Evolutionary conservation across 2,329 filamentous ascomycete genomes (phyloP).

Genomic region (Didymella lethalis): DNA sequence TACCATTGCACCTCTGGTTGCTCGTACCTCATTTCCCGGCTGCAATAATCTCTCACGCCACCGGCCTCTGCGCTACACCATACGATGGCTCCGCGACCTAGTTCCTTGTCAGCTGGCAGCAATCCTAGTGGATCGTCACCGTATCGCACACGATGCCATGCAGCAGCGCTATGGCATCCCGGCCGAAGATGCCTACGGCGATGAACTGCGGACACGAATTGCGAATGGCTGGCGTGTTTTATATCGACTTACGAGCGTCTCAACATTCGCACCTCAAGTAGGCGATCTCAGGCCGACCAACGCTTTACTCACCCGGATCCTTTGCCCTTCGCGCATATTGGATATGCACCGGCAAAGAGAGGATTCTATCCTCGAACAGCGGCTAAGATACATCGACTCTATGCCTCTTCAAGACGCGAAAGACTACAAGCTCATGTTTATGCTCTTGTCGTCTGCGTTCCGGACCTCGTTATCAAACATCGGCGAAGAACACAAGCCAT

Average conservation of each 20-base stretch:
- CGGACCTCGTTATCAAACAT: constrained; percentile 36
- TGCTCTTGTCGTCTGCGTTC: constrained; percentile 40
- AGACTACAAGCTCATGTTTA: constrained; percentile 45
- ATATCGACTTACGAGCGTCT: constrained; percentile 35
- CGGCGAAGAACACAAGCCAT: constrained; percentile 35
- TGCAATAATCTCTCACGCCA: constrained; percentile 26
- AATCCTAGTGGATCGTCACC: constrained; percentile 41
- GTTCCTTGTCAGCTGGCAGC: constrained; percentile 43
- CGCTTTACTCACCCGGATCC: constrained; percentile 24
- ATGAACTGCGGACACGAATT: constrained; percentile 38
- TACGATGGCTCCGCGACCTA: constrained; percentile 37
- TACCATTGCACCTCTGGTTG: constrained; percentile 40
- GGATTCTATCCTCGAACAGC: constrained; percentile 29
- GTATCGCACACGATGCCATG: constrained; percentile 31
- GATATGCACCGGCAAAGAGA: constrained; percentile 31
- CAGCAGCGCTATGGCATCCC: constrained; percentile 37
- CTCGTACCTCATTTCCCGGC: constrained; percentile 37
- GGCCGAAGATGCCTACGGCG: constrained; percentile 42
- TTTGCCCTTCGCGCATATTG: constrained; percentile 29
- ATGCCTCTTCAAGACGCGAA: constrained; percentile 31
- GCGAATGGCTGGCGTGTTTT: constrained; percentile 43
- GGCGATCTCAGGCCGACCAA: constrained; percentile 21
- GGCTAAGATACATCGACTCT: constrained; percentile 32
- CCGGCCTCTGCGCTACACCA: constrained; percentile 16
- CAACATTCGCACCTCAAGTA: constrained; percentile 28